Evolutionary conservation across 495 filamentous ascomycete genomes (phyloP).

Genomic region (Chaetomium cochliodes): DNA sequence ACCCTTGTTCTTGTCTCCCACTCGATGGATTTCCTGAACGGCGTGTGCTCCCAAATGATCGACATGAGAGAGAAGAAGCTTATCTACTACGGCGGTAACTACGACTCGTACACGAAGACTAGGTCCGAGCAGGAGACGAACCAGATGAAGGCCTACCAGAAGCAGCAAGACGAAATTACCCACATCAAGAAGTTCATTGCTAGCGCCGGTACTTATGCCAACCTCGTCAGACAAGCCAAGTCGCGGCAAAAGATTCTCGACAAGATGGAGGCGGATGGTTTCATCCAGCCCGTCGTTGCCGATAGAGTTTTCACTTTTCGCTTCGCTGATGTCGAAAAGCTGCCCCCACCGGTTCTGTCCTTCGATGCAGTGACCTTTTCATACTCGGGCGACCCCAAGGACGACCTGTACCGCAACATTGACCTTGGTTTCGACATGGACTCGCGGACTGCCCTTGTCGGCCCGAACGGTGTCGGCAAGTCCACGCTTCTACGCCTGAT

Average conservation of each 20-base stretch:
- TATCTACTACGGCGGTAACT: constrained; percentile 99
- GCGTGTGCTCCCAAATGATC: constrained; percentile 98
- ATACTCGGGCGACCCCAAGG: constrained; percentile 83
- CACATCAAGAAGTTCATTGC: constrained; percentile 99
- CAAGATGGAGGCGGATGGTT: constrained; percentile 99
- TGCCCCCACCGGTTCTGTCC: constrained; percentile 91
- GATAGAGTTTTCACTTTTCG: constrained; percentile 97
- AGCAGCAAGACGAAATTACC: constrained; percentile 98
- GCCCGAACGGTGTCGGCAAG: constrained; percentile 99
- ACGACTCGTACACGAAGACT: constrained; percentile 97
- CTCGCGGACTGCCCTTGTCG: constrained; percentile 92
- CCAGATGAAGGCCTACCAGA: constrained; percentile 97
- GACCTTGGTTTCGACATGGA: constrained; percentile 99
- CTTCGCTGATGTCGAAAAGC: constrained; percentile 97
- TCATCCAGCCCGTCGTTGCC: constrained; percentile 83
- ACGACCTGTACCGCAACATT: constrained; percentile 93
- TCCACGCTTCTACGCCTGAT: constrained; percentile 97
- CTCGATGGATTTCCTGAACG: constrained; percentile 98
- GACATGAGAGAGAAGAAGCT: constrained; percentile 92
- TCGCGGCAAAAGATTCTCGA: constrained; percentile 99
- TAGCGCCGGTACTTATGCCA: constrained; percentile 98
- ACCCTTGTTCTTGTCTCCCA: constrained; percentile 98
- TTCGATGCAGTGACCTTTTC: constrained; percentile 98
- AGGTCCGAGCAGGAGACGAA: constrained; percentile 92
- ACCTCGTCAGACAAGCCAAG: constrained; percentile 97